Conservation (phyloP, 495 filamentous ascomycete species). For the Echria macrotheca region DNA sequence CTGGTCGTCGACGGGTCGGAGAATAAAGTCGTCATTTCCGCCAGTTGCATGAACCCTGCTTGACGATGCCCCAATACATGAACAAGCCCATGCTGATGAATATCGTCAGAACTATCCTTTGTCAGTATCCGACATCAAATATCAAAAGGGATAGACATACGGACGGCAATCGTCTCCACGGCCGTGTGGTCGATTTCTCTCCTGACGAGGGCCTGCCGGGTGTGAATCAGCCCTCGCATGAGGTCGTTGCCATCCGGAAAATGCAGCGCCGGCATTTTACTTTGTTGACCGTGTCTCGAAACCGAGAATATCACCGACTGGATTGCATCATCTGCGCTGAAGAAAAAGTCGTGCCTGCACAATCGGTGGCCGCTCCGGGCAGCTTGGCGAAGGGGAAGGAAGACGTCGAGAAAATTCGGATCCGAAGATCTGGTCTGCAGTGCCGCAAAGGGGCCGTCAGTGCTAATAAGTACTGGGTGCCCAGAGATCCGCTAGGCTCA, state of each 20-base stretch:
- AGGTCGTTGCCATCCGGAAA: not conserved
- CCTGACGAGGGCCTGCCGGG: not conserved
- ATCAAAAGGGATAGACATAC: not conserved
- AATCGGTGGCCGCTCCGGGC: too few species aligned
- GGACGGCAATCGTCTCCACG: not conserved
- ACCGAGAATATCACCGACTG: not conserved
- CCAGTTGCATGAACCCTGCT: not conserved
- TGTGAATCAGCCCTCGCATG: not conserved
- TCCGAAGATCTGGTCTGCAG: too few species aligned
- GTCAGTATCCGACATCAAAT: not conserved
- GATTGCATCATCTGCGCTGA: too few species aligned
- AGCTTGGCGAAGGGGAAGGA: too few species aligned
- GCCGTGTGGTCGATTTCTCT: not conserved
- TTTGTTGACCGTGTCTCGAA: not conserved
- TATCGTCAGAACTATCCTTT: not conserved
- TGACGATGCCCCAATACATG: slow-evolving; percentile 2
- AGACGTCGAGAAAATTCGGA: too few species aligned
- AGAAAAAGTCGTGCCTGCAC: too few species aligned
- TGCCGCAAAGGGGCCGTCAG: too few species aligned
- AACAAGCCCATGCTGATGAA: slow-evolving; percentile 1
- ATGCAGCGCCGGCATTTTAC: not conserved
- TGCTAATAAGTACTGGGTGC: too few species aligned
- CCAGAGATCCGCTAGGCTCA: too few species aligned
- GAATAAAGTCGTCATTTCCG: too few species aligned
- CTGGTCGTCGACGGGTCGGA: too few species aligned